Percentiles rank a stretch among this genome's conserved stretches.
Evolutionary conservation across 2,329 filamentous ascomycete species (phyloP).

Genomic region (Penicillium vulpinum): DNA sequence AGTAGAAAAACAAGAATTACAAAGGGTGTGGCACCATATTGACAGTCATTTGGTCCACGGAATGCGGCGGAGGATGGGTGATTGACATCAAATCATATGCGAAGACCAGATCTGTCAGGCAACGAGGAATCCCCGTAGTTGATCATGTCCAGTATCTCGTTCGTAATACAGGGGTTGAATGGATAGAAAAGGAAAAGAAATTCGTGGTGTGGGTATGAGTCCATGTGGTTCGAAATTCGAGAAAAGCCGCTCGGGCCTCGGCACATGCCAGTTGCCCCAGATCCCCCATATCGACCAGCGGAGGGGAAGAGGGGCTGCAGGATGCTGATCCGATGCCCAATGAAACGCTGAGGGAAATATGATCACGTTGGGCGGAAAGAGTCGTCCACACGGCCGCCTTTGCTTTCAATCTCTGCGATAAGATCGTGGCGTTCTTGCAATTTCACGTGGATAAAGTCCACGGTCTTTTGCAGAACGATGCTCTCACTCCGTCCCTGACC

Average conservation of each 20-base stretch:
- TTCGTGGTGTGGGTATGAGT: slow-evolving; percentile 13
- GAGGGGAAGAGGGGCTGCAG: not conserved
- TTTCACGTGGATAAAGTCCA: slow-evolving; percentile 64
- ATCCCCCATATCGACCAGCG: slow-evolving; percentile 8
- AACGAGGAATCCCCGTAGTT: not conserved
- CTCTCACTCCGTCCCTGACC: slow-evolving; percentile 84
- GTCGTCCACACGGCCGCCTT: slow-evolving; percentile 57
- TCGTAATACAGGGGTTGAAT: not conserved
- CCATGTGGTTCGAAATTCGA: slow-evolving; percentile 8
- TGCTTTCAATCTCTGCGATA: slow-evolving; percentile 59
- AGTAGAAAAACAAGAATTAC: not conserved
- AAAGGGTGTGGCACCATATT: not conserved
- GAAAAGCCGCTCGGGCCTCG: slow-evolving; percentile 14
- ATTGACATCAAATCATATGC: not conserved
- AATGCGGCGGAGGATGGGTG: not conserved
- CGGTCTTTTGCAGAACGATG: slow-evolving; percentile 71
- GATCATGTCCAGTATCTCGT: not conserved
- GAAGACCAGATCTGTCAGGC: not conserved
- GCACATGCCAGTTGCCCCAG: slow-evolving; percentile 8
- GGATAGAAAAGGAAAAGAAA: slow-evolving; percentile 7
- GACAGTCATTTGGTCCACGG: not conserved
- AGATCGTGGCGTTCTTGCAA: slow-evolving; percentile 60
- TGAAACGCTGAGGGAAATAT: not conserved
- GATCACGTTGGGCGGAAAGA: slow-evolving; percentile 33
- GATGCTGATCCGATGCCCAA: not conserved